These are phyloP conservation scores for Dichomitus squalens DNA, from an alignment of 1,284 basidiomycete genomes.

Conservation along the genomic window DNA sequence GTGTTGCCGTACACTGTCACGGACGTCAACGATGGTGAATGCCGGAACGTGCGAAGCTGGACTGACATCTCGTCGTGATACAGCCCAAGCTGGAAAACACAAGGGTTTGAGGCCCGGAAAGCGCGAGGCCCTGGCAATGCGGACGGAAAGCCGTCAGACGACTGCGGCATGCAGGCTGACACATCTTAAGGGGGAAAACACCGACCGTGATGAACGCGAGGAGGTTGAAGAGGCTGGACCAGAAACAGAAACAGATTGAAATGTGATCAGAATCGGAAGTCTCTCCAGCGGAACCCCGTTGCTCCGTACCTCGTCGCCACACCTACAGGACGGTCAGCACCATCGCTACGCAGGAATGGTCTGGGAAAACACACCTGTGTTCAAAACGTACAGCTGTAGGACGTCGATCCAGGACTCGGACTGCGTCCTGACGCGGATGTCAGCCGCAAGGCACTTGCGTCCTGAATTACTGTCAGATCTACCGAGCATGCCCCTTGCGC, in stretches of 20 bases:
- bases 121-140: background rate
- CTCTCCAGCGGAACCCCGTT: too few species aligned
- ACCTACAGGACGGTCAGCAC: background rate
- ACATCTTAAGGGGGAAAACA: background rate
- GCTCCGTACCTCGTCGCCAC: background rate
- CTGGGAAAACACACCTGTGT: background rate
- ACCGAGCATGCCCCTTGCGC: background rate
- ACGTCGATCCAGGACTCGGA: constrained; percentile 1
- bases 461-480: background rate
- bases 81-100: background rate
- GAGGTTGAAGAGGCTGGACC: constrained; percentile 1
- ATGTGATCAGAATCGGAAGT: too few species aligned
- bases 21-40: background rate
- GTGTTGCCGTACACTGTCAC: constrained; percentile 3
- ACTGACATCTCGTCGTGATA: constrained; percentile 8
- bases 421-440: background rate
- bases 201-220: constrained; percentile 5
- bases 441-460: background rate
- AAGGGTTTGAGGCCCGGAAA: background rate
- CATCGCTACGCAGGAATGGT: background rate
- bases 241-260: background rate
- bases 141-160: too few species aligned
- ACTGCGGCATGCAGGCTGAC: too few species aligned
- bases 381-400: constrained; percentile 5
- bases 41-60: background rate